These are phyloP conservation scores for Trypanosoma conorhini DNA, from an alignment of 208 protist species.

Conservation along the genomic window DNA sequence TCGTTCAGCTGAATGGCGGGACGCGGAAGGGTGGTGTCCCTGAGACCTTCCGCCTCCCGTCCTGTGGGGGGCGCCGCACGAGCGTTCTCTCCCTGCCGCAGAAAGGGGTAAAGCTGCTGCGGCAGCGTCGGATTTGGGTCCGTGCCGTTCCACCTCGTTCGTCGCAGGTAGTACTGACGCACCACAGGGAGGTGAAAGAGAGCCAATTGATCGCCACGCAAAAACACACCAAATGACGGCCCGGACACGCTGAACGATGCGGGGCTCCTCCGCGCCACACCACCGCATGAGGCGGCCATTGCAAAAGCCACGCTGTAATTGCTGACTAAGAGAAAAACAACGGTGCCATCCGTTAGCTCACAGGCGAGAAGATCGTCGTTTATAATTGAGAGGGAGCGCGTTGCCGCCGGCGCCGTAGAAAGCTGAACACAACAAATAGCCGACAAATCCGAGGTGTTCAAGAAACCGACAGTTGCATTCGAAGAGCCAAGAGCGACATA, in stretches of 20 bases:
- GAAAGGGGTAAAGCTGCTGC: constrained; percentile 16
- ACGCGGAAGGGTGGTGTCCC: constrained; percentile 14
- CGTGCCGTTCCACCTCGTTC: neutral
- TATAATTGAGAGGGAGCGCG: constrained; percentile 20
- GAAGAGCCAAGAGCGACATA: constrained; percentile 24
- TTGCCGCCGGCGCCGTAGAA: constrained; percentile 6
- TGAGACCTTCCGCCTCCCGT: neutral
- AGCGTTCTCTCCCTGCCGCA: constrained; percentile 15
- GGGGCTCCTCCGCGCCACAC: neutral
- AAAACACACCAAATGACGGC: constrained; percentile 40
- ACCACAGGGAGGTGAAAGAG: constrained; percentile 45
- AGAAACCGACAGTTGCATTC: constrained; percentile 23
- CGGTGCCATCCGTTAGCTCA: constrained; percentile 30
- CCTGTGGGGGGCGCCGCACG: neutral
- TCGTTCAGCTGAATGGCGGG: constrained; percentile 5
- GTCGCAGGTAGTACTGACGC: constrained; percentile 27
- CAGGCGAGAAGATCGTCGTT: constrained; percentile 30
- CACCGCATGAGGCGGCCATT: constrained; percentile 22
- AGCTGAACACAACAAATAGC: constrained; percentile 24
- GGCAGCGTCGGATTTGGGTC: constrained; percentile 3
- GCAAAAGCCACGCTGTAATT: constrained; percentile 41
- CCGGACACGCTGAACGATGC: constrained; percentile 25
- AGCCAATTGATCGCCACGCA: constrained; percentile 23
- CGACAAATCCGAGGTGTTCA: constrained; percentile 23
- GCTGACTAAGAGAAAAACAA: constrained; percentile 34